Evolutionary conservation across 2,329 filamentous ascomycete genomes (phyloP), one percentile per base, ranked within the genome.

Genomic region (Lomentospora prolificans): DNA sequence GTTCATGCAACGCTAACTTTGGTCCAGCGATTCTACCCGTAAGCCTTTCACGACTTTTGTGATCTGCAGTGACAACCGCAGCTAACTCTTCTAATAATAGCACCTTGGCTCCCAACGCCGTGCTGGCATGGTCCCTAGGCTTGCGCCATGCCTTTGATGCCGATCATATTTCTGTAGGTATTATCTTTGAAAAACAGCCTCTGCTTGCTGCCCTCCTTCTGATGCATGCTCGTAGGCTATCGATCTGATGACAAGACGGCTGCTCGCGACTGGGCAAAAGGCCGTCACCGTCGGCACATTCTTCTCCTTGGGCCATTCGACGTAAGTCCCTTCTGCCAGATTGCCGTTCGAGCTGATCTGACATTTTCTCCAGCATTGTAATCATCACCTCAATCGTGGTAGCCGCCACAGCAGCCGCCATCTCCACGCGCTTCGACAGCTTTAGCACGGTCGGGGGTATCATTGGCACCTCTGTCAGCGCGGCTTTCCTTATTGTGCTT

Each of bases 71-170:
- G n/a, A 41, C n/a, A 14, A 41, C 19, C 36, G 36, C 36, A 17
- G 14, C 19, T 14, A n/a, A n/a, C n/a, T n/a, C n/a, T n/a, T n/a
- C n/a, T 12, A 33, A 33, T 33, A 3, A n/a, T 10, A 48, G 44
- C 44, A 10, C 44, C 10, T 27, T 48, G 10, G 44, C 44, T 51
- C 87, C 87, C 1, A 86, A 90, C 2, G 89, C 90, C 1, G 84
- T 91, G 1, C 79, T 96, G 1, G 85, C 90, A 24, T 96, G 95
- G 69, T 89, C 89, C 0, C 80, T 97, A 7, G 92, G 92, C 2
- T 79, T 97, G 9, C 86, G 92, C 41, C 92, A 97, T 75, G 92
- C 92, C 14, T 82, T 97, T 48, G 92, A 97, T 65, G 94, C 92
- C 12, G 92, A 97, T 70, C 94, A 97, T 67, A 81, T 79, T 63